Evolutionary conservation across 352 stramenopile genomes (phyloP).

Genomic region (Pythium aristosporum): DNA sequence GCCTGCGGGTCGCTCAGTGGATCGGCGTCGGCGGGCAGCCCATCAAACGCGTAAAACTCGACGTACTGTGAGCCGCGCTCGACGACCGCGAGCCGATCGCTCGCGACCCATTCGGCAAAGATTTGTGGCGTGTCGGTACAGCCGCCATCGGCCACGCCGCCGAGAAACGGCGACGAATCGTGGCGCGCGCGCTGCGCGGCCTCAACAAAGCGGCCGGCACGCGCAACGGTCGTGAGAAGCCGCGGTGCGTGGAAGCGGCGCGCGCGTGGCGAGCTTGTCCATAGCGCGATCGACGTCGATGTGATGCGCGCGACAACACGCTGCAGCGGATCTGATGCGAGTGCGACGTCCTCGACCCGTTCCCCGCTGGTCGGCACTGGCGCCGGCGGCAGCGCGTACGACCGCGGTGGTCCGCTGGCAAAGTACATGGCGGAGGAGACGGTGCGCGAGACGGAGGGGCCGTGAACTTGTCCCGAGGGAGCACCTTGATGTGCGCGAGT

Average conservation of each 20-base stretch:
- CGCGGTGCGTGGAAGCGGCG: conserved; percentile 37
- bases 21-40: conserved; percentile 29
- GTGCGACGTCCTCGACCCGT: conserved; percentile 42
- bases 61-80: conserved; percentile 52
- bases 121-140: conserved; percentile 35
- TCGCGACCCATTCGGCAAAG: conserved; percentile 51
- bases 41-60: conserved; percentile 76
- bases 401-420: conserved; percentile 63
- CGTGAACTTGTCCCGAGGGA: too few species aligned
- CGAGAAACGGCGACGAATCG: background rate
- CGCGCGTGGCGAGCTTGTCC: conserved; percentile 32
- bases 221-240: conserved; percentile 36
- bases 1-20: conserved; percentile 5
- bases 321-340: conserved; percentile 53
- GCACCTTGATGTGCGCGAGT: background rate
- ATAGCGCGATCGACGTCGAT: conserved; percentile 42
- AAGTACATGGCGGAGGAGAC: conserved; percentile 52
- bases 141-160: conserved; percentile 23
- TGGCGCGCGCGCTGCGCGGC: conserved; percentile 4
- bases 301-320: conserved; percentile 63
- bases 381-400: conserved; percentile 36
- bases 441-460: background rate
- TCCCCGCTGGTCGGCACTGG: conserved; percentile 7
- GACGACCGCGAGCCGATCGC: conserved; percentile 63
- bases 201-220: conserved; percentile 29